phyloP scores from a whole-genome alignment of 495 filamentous ascomycete genomes.

The Durotheca rogersii region DNA sequence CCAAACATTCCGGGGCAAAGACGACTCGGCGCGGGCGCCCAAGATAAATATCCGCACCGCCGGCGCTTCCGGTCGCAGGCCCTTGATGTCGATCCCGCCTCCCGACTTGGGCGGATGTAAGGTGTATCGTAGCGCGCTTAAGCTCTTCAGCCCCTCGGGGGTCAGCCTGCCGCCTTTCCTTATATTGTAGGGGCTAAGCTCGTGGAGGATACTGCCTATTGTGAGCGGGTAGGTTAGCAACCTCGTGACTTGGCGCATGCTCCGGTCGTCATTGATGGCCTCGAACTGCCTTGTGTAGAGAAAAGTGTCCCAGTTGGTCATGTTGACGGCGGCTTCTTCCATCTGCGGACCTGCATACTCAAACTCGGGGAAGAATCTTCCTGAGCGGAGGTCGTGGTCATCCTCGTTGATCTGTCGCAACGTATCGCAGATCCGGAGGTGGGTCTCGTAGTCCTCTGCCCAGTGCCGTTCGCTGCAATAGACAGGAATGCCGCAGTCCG shows the following conservation, averaged over 20 bases:
- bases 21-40: slow-evolving; percentile 93
- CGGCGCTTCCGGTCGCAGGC: slow-evolving; percentile 77
- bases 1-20: slow-evolving; percentile 91
- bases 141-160: slow-evolving; percentile 83
- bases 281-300: slow-evolving; percentile 85
- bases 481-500: slow-evolving; percentile 91
- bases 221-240: slow-evolving; percentile 93
- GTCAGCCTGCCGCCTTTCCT: slow-evolving; percentile 72
- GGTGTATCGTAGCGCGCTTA: slow-evolving; percentile 89
- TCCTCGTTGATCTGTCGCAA: slow-evolving; percentile 94
- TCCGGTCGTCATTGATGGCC: slow-evolving; percentile 83
- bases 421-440: slow-evolving; percentile 89
- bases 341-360: slow-evolving; percentile 84
- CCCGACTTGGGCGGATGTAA: slow-evolving; percentile 84
- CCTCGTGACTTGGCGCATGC: slow-evolving; percentile 85
- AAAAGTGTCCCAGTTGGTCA: slow-evolving; percentile 98
- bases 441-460: slow-evolving; percentile 89
- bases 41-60: slow-evolving; percentile 91
- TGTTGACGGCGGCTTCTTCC: slow-evolving; percentile 89
- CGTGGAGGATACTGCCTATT: slow-evolving; percentile 85
- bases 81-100: slow-evolving; percentile 70
- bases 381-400: slow-evolving; percentile 90
- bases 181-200: slow-evolving; percentile 87
- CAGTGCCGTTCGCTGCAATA: slow-evolving; percentile 93
- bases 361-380: slow-evolving; percentile 91